These are phyloP conservation scores for Salicornia ramosissima DNA, from an alignment of 148 eudicot genomes.

Conservation along the genomic window DNA sequence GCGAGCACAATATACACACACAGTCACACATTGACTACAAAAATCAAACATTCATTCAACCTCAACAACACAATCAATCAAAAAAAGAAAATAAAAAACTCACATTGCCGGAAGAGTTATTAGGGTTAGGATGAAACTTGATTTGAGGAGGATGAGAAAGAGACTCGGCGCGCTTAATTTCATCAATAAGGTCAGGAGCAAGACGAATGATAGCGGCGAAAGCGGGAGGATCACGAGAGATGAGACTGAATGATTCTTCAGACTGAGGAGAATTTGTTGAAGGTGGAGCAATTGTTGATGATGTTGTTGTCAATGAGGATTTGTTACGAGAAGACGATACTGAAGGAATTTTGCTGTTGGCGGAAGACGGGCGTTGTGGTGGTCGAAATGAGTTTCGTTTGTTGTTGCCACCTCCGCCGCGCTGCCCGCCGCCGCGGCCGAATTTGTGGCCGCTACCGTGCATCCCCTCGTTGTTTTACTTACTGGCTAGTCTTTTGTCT, in stretches of 20 bases:
- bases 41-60: neutral
- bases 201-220: conserved; percentile 72
- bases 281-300: conserved; percentile 15
- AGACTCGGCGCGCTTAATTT: conserved; percentile 77
- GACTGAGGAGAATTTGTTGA: conserved; percentile 24
- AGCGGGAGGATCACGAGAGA: conserved; percentile 44
- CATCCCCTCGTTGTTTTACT: conserved; percentile 26
- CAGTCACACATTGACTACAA: neutral
- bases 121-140: conserved; percentile 68
- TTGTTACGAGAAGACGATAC: too few species aligned
- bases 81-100: conserved; percentile 17
- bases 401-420: conserved; percentile 28
- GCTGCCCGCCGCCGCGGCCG: conserved; percentile 39
- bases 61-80: neutral
- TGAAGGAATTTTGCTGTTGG: conserved; percentile 30
- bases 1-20: too few species aligned
- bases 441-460: conserved; percentile 57
- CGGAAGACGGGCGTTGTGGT: conserved; percentile 43
- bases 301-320: conserved; percentile 32
- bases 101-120: conserved; percentile 64
- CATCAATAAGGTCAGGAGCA: conserved; percentile 71
- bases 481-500: neutral
- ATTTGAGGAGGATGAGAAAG: conserved; percentile 61
- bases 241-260: conserved; percentile 67
- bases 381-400: conserved; percentile 50